These are phyloP conservation scores for Entrophospora sp. DNA, from an alignment of 192 early-diverging fungal genomes.

Conservation along the genomic window DNA sequence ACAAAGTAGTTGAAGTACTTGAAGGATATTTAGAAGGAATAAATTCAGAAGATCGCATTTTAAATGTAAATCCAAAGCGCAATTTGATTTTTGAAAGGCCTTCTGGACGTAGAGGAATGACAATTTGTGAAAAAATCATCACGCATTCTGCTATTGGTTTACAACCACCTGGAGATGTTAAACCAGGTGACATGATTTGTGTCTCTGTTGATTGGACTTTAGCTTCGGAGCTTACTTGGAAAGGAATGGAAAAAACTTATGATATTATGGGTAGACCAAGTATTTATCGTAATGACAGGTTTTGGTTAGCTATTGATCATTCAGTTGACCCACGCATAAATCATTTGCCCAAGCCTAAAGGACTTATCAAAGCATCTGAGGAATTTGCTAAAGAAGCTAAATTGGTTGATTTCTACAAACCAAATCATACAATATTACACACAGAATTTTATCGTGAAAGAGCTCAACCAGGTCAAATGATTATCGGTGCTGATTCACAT, in stretches of 20 bases:
- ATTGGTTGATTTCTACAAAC: slow-evolving; percentile 61
- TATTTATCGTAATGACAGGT: slow-evolving; percentile 69
- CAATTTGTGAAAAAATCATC: slow-evolving; percentile 71
- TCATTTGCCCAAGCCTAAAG: slow-evolving; percentile 57
- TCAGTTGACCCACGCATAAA: slow-evolving; percentile 70
- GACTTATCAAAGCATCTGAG: slow-evolving; percentile 56
- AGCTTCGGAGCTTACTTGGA: slow-evolving; percentile 76
- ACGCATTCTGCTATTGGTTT: slow-evolving; percentile 67
- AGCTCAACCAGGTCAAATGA: slow-evolving; percentile 70
- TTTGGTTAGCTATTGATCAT: slow-evolving; percentile 78
- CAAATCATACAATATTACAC: slow-evolving; percentile 75
- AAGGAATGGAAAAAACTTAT: slow-evolving; percentile 81
- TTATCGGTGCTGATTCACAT: slow-evolving; percentile 77
- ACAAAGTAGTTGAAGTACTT: slow-evolving; percentile 75
- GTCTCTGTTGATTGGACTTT: slow-evolving; percentile 77
- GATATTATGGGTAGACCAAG: slow-evolving; percentile 65
- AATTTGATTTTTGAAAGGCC: slow-evolving; percentile 38
- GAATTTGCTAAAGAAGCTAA: slow-evolving; percentile 62
- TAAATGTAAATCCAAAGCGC: slow-evolving; percentile 19
- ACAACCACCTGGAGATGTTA: slow-evolving; percentile 53
- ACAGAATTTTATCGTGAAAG: slow-evolving; percentile 80
- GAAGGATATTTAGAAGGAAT: slow-evolving; percentile 52
- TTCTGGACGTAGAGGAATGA: slow-evolving; percentile 55
- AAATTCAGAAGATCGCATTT: slow-evolving; percentile 28
- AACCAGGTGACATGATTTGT: slow-evolving; percentile 73